These are phyloP conservation scores for Diutina mesorugosa DNA, from an alignment of 1,139 yeast species.

Conservation along the genomic window DNA sequence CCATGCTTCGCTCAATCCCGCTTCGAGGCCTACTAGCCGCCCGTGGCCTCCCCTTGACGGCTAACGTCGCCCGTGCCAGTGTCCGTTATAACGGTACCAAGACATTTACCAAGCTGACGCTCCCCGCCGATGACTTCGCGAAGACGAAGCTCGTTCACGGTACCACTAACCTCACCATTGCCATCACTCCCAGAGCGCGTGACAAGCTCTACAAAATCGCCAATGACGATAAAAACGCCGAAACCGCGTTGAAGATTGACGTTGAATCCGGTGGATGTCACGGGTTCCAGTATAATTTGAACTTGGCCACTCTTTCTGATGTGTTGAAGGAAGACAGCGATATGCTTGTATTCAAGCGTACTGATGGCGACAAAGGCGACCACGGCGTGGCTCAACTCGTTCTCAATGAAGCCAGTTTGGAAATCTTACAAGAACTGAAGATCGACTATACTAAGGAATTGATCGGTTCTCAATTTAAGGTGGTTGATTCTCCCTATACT, in stretches of 20 bases:
- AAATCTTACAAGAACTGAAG: constrained; percentile 74
- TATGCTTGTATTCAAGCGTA: constrained; percentile 49
- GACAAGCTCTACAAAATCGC: constrained; percentile 45
- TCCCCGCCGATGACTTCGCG: not conserved
- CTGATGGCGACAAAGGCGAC: constrained; percentile 15
- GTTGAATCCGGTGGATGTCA: constrained; percentile 1
- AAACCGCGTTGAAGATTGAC: constrained; percentile 35
- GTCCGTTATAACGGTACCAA: not conserved
- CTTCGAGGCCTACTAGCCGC: not conserved
- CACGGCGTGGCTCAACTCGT: constrained; percentile 42
- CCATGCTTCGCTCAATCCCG: not conserved
- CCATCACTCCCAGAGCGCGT: constrained; percentile 28
- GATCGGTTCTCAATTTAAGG: constrained; percentile 89
- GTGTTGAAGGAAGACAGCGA: constrained; percentile 19
- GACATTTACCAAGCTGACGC: not conserved
- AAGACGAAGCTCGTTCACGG: not conserved
- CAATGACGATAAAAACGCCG: constrained; percentile 41
- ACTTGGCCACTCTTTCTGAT: constrained; percentile 38
- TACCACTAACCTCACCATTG: constrained; percentile 21
- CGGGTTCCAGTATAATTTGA: constrained; percentile 83
- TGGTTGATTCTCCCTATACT: constrained; percentile 81
- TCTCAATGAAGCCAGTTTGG: constrained; percentile 70
- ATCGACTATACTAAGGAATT: constrained; percentile 85
- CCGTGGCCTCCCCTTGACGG: not conserved
- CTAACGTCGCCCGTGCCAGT: not conserved